Conservation (phyloP, 805 yeast species). For the Starmerella etchellsii region DNA sequence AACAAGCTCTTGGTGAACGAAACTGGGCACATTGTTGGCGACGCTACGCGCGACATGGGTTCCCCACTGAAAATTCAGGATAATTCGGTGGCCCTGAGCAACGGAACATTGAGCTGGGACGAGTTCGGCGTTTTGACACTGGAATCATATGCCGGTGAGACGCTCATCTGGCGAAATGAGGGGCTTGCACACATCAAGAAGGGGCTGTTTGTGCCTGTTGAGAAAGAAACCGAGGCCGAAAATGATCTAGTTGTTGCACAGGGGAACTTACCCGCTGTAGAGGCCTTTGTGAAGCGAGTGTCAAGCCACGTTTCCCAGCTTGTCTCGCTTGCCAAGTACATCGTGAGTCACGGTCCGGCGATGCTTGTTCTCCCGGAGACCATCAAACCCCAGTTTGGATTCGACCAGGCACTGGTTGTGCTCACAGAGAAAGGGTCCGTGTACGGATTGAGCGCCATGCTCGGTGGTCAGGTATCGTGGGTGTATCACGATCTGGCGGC, state of each 20-base stretch:
- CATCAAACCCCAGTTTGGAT: slow-evolving; percentile 23
- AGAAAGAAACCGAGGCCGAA: background rate
- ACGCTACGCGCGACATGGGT: background rate
- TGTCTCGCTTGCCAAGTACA: background rate
- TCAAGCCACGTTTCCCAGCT: slow-evolving; percentile 2
- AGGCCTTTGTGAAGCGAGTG: slow-evolving; percentile 1
- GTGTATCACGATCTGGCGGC: slow-evolving; percentile 15
- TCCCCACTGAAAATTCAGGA: background rate
- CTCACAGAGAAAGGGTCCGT: slow-evolving; percentile 23
- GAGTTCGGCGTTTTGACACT: slow-evolving; percentile 6
- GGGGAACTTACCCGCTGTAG: background rate
- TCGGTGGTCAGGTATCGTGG: slow-evolving; percentile 22
- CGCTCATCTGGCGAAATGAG: slow-evolving; percentile 24
- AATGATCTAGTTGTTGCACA: background rate
- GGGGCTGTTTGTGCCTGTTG: slow-evolving; percentile 19
- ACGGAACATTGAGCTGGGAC: slow-evolving; percentile 12
- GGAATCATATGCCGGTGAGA: slow-evolving; percentile 1
- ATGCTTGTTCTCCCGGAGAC: slow-evolving; percentile 8
- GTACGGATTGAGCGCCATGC: slow-evolving; percentile 24
- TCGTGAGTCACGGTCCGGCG: slow-evolving; percentile 1
- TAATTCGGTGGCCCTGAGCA: background rate
- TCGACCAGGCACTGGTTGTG: slow-evolving; percentile 25
- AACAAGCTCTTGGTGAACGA: background rate
- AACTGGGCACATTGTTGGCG: background rate
- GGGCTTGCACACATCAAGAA: slow-evolving; percentile 21